Evolutionary conservation across 257 asterid species (phyloP), one percentile per base, ranked within the genome.

Genomic region (Solanum pimpinellifolium): DNA sequence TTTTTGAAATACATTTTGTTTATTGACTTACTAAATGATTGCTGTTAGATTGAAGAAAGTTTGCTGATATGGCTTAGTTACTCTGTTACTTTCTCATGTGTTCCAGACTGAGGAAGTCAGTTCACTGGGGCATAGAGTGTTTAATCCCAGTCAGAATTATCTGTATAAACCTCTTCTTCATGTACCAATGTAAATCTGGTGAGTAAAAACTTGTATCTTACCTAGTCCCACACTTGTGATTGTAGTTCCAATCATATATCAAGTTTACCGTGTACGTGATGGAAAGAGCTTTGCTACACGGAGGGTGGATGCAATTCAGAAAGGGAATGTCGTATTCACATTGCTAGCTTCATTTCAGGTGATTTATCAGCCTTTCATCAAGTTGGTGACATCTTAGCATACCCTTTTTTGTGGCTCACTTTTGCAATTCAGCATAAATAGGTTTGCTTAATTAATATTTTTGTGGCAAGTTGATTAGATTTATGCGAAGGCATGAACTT

Each of bases 271-370:
- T 78, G 94, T 94, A 42, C 98, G 98, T 90, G 98, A 95, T 89
- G 99, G 99, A 29, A 94, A 92, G 89, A 97, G 98, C 92, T 97
- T 97, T 89, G 99, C 99, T 86, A 97, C 99, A 86, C 93, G 99
- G 90, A 95, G 93, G 89, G 99, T 97, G 88, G 99, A 96, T 42
- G 99, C 99, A 86, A 92, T 97, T 86, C 99, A 97, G 90, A 95
- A 93, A 86, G 99, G 98, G 88, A 94, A 91, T 31, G 92, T 96
- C 44, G 91, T 97, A 70, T 97, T 97, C 87, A 93, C 93, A 66
- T 84, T 97, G 89, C 33, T 92, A 87, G 98, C 98, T 91, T 97
- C 99, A 77, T 97, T 97, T 92, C 99, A 97, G 97, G 99, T 96
- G 91, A 89, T 87, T n/a, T 86, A 80, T 80, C 85, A 60, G 82